Base-by-base conservation (phyloP, 306 rosid species). In the Pachyrhizus erosus region DNA sequence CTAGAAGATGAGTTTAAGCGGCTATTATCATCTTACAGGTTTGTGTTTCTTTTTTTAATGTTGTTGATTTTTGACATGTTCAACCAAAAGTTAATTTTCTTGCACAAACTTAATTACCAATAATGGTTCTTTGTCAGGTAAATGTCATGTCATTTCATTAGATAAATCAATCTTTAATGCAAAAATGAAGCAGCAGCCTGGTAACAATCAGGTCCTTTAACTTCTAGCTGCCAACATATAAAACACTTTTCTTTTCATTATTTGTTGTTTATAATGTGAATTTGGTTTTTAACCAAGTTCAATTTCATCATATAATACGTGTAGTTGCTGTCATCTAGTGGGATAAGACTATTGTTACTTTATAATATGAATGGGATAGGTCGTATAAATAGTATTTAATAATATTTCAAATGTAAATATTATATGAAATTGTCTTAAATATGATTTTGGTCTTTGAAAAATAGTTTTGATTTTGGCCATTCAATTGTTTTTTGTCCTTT, bases 1-100 rank as follows among this genome's bases (percentile, higher is more conserved):
- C 89, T 93, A 69, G 96, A 93, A 85, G 96, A 90, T 3, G 96
- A 93, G 86, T 91, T 91, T 51, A 85, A 80, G 85, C 89, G 89
- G 84, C 89, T 89, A 17, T 78, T 93, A 80, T 74, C 71, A 23
- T 88, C 94, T 51, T 93, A 93, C 84, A 93, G 97, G 97, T 93
- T 78, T 76, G 84, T 85, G 29, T 61, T 84, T 78, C 65, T 51
- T 77, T 17, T 21, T 34, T 64, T 49, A 54, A 18, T 60, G 18
- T 51, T 73, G 68, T 55, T 13, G 29, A 20, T 60, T 68, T 73
- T n/a, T 88, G 69, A 23, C 18, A n/a, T 78, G 60, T 69, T 57
- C 31, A 54, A 40, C 51, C 46, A 62, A 20, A 43, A 52, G 21
- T 49, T 78, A 13, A 69, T 66, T 66, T 68, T 14, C 75, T 60